phyloP scores from a whole-genome alignment of 2,329 filamentous ascomycete genomes.

The Drechmeria coniospora region DNA sequence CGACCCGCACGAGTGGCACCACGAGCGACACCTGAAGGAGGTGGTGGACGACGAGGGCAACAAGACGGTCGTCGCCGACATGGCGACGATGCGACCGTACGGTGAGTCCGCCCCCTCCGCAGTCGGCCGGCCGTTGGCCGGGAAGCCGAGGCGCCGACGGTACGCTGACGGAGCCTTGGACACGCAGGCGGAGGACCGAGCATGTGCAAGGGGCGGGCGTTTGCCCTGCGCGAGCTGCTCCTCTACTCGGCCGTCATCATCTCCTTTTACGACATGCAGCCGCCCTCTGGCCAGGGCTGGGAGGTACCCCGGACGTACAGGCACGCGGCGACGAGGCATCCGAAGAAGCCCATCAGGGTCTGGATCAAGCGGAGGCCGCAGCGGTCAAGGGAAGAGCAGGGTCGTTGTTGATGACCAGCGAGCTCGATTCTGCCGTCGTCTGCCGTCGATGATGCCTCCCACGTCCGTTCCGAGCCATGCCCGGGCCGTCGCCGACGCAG shows the following conservation, averaged over 20 bases:
- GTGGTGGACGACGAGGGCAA: slow-evolving; percentile 9
- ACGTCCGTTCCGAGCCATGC: too few species aligned
- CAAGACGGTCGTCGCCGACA: slow-evolving; percentile 8
- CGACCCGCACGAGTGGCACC: slow-evolving; percentile 19
- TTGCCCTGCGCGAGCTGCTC: slow-evolving; percentile 18
- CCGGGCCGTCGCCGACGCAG: too few species aligned
- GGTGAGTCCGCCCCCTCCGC: slow-evolving; percentile 12
- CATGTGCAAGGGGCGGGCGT: slow-evolving; percentile 17
- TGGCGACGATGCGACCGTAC: slow-evolving; percentile 16
- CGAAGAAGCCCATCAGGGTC: slow-evolving; percentile 12
- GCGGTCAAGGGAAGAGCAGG: background rate
- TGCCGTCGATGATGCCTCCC: background rate
- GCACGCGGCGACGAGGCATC: slow-evolving; percentile 12
- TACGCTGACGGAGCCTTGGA: background rate
- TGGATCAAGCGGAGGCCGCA: slow-evolving; percentile 17
- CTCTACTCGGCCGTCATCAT: slow-evolving; percentile 19
- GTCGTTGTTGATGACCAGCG: background rate
- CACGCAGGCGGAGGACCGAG: slow-evolving; percentile 14
- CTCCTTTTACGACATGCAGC: slow-evolving; percentile 20
- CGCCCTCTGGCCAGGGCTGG: slow-evolving; percentile 14
- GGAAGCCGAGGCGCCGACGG: background rate
- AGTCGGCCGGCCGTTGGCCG: too few species aligned
- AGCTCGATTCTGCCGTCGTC: background rate
- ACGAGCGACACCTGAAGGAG: slow-evolving; percentile 17
- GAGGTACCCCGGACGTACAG: slow-evolving; percentile 10